Conservation (phyloP, 495 filamentous ascomycete species). For the Letharia lupina region DNA sequence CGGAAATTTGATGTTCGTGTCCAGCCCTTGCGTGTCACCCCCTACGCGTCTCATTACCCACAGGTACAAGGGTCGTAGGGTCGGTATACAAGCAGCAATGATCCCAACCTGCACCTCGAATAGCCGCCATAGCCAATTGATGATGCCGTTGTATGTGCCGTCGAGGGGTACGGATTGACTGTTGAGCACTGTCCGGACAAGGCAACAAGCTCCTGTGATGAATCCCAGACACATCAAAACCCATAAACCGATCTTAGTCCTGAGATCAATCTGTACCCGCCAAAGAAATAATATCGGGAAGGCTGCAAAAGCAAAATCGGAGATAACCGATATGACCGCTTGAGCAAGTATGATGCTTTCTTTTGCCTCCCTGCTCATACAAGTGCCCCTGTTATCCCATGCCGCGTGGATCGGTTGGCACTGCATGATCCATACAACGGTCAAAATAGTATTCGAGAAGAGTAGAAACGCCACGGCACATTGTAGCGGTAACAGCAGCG, state of each 20-base stretch:
- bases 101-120: conserved; percentile 25
- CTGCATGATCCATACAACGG: conserved; percentile 22
- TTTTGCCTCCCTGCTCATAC: conserved; percentile 17
- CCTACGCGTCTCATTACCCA: conserved; percentile 5
- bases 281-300: conserved; percentile 23
- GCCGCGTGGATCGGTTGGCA: conserved; percentile 24
- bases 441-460: conserved; percentile 23
- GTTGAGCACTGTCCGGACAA: conserved; percentile 25
- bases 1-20: conserved; percentile 23
- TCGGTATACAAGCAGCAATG: conserved; percentile 24
- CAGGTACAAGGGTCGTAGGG: conserved; percentile 19
- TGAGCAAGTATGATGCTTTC: conserved; percentile 21
- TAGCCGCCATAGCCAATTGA: conserved; percentile 25
- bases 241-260: conserved; percentile 24
- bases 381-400: conserved; percentile 22
- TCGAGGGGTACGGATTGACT: conserved; percentile 20
- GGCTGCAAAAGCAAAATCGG: conserved; percentile 23
- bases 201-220: conserved; percentile 21
- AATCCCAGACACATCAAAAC: conserved; percentile 24
- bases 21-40: conserved; percentile 7
- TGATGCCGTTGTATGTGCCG: conserved; percentile 22
- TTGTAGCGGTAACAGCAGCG: conserved; percentile 13
- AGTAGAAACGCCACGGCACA: conserved; percentile 22
- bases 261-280: conserved; percentile 22
- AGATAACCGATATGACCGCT: conserved; percentile 24